Conservation (phyloP, 2,329 filamentous ascomycete genomes). For the Trichoderma sp. region DNA sequence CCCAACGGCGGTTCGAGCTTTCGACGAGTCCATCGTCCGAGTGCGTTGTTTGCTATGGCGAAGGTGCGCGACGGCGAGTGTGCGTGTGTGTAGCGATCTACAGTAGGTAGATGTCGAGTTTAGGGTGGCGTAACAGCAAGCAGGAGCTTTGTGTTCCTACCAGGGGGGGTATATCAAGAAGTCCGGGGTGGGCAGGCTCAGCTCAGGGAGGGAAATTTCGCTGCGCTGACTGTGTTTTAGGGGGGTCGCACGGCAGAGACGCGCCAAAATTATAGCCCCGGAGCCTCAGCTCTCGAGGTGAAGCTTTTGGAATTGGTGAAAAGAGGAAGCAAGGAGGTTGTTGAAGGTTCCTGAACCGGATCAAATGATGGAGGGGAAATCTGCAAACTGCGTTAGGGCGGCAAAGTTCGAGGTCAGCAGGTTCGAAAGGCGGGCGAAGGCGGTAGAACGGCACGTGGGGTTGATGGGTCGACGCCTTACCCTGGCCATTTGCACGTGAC, state of each 20-base stretch:
- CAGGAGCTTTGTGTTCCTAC: slow-evolving; percentile 24
- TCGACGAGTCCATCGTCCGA: slow-evolving; percentile 28
- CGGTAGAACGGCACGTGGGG: slow-evolving; percentile 28
- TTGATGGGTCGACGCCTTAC: slow-evolving; percentile 23
- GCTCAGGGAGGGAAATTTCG: slow-evolving; percentile 10
- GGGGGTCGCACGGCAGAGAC: slow-evolving; percentile 11
- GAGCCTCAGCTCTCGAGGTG: neutral
- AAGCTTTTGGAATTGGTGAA: neutral
- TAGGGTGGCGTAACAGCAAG: slow-evolving; percentile 20
- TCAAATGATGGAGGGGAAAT: slow-evolving; percentile 20
- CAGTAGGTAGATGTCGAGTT: neutral
- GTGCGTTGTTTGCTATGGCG: neutral
- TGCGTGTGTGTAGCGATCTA: slow-evolving; percentile 5
- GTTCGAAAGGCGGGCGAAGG: slow-evolving; percentile 27
- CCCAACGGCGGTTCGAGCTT: slow-evolving; percentile 32
- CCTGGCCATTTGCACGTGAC: slow-evolving; percentile 26
- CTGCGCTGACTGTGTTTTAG: slow-evolving; percentile 10
- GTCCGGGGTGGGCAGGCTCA: neutral
- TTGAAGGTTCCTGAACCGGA: neutral
- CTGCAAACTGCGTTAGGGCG: slow-evolving; percentile 14
- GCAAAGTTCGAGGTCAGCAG: slow-evolving; percentile 26
- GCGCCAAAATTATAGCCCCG: neutral
- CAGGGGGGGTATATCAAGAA: neutral
- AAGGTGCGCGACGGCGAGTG: neutral
- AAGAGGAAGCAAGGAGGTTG: neutral